phyloP scores from a whole-genome alignment of 768 basidiomycete species.

The Podaxis sp. region DNA sequence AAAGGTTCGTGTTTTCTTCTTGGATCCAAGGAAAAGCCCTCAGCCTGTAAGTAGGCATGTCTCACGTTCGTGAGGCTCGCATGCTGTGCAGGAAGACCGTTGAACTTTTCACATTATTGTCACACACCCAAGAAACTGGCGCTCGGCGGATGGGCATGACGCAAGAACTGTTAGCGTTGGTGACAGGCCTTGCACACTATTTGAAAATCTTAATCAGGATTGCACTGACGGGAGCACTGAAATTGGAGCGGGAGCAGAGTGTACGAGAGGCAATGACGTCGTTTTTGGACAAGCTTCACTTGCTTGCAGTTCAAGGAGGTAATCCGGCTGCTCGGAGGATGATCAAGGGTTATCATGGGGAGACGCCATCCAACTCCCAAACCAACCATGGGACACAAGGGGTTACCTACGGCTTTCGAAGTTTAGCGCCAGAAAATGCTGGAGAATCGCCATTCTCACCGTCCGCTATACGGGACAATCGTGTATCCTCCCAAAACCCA shows the following conservation, averaged over 20 bases:
- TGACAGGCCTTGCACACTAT: slow-evolving; percentile 98
- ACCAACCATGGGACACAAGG: slow-evolving; percentile 78
- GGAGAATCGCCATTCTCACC: slow-evolving; percentile 76
- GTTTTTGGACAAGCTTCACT: slow-evolving; percentile 91
- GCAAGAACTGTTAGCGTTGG: slow-evolving; percentile 92
- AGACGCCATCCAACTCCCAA: slow-evolving; percentile 39
- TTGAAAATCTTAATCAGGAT: slow-evolving; percentile 99
- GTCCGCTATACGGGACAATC: slow-evolving; percentile 36
- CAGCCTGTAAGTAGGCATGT: slow-evolving; percentile 66
- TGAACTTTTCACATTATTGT: slow-evolving; percentile 94
- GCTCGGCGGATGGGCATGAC: slow-evolving; percentile 94
- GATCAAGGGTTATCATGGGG: slow-evolving; percentile 74
- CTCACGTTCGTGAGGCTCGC: slow-evolving; percentile 96
- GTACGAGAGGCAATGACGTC: slow-evolving; percentile 81
- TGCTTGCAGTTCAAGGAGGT: slow-evolving; percentile 83
- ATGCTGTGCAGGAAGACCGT: slow-evolving; percentile 99
- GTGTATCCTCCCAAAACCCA: slow-evolving; percentile 51
- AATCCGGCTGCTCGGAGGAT: slow-evolving; percentile 76
- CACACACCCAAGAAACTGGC: slow-evolving; percentile 92
- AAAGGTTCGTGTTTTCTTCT: slow-evolving; percentile 63
- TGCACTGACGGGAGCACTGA: slow-evolving; percentile 92
- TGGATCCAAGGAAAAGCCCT: background rate
- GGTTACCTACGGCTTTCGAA: slow-evolving; percentile 91
- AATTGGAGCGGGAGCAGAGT: slow-evolving; percentile 88
- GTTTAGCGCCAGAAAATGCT: slow-evolving; percentile 88